Conservation (phyloP, 768 basidiomycete genomes). For the Suillus weaverae region DNA sequence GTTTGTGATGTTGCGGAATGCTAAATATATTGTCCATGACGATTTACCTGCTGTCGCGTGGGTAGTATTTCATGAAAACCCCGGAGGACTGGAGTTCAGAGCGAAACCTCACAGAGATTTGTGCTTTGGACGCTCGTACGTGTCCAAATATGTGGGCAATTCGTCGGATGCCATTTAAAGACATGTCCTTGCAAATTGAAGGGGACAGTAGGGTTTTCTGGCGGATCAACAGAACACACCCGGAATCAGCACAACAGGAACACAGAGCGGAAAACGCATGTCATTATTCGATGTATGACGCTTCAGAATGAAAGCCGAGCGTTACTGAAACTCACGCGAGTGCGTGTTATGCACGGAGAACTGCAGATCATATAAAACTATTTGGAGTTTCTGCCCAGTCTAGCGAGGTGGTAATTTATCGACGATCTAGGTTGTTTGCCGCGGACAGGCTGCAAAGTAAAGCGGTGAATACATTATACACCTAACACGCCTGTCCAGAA, state of each 20-base stretch:
- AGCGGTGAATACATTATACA: constrained; percentile 6
- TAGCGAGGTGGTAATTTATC: constrained; percentile 89
- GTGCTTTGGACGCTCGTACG: constrained; percentile 45
- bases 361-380: constrained; percentile 35
- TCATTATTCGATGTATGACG: background rate
- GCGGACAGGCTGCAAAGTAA: constrained; percentile 54
- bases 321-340: background rate
- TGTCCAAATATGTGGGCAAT: constrained; percentile 47
- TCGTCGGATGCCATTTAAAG: constrained; percentile 43
- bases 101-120: constrained; percentile 39
- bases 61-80: constrained; percentile 38
- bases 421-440: constrained; percentile 70
- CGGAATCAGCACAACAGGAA: background rate
- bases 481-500: background rate
- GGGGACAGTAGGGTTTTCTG: constrained; percentile 33
- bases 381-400: constrained; percentile 73
- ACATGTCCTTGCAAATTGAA: constrained; percentile 24
- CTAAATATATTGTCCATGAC: constrained; percentile 43
- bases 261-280: background rate
- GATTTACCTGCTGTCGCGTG: constrained; percentile 31
- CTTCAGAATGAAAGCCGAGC: background rate
- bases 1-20: constrained; percentile 20
- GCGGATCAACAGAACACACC: background rate
- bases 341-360: background rate
- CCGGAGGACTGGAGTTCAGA: constrained; percentile 46